Evolutionary conservation across 2,329 filamentous ascomycete species (phyloP), one percentile per base, ranked within the genome.

Genomic region (Hypoxylon sp.): DNA sequence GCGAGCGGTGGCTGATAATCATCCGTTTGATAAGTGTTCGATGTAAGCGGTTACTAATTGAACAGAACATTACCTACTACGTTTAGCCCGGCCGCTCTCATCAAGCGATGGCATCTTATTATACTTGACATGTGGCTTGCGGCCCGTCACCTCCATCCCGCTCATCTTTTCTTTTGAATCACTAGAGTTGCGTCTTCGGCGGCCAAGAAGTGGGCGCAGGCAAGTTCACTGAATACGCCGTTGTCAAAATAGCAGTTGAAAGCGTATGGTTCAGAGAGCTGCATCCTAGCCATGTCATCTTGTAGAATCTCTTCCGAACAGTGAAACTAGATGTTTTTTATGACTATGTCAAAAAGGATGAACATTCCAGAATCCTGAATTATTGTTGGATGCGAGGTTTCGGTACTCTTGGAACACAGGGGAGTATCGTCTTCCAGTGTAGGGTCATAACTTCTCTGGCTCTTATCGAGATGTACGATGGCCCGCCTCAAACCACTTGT

Each of bases 241-340:
- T 97, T 96, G 76, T 99, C 95, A 75, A 99, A 99, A 79, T 99
- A 95, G 75, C 98, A 98, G 83, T 99, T 99, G 84, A 99, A 99
- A 11, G 95, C 95, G 75, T 99, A 99, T 0, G 95, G 95, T 70
- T 98, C 87, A 1, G 95, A 95, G 39, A 99, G 86, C 70, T 93
- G 91, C 85, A 98, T 87, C 19, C 97, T 92, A 7, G 94, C 92
- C 95, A 99, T 99, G 71, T 97, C 85, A 66, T 90, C 88, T 32
- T 97, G 92, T 39, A 99, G 85, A 73, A 94, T 93, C 79, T 99
- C 95, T 80, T 98, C 98, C 78, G 97, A 94, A 59, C 98, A 93
- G 26, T 96, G 95, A 77, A 99, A 99, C 0, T 96, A 95, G 37
- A 99, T 99, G 76, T 99, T 99, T 82, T 99, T 99, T 80, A 99